These are phyloP conservation scores for Coniophora puteana DNA, from an alignment of 1,284 basidiomycete genomes.

Conservation along the genomic window DNA sequence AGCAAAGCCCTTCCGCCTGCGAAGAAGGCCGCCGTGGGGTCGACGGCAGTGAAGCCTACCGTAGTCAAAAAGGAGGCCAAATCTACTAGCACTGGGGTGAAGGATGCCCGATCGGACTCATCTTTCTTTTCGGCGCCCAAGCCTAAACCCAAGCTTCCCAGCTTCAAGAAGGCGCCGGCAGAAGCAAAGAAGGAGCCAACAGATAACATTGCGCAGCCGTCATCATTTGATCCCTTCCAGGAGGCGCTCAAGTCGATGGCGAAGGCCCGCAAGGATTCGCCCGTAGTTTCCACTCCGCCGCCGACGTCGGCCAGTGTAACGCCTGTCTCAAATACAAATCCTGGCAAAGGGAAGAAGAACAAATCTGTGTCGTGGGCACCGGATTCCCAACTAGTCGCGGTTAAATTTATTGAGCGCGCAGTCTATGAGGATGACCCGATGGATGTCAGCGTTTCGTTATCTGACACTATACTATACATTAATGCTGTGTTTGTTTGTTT, in stretches of 20 bases:
- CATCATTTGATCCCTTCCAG: conserved; percentile 73
- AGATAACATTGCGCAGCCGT: conserved; percentile 67
- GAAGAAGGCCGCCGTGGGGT: conserved; percentile 60
- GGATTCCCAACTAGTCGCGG: conserved; percentile 63
- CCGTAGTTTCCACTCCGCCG: conserved; percentile 37
- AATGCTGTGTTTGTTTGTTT: conserved; percentile 38
- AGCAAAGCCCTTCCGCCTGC: conserved; percentile 48
- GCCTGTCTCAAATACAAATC: conserved; percentile 30
- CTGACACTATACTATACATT: conserved; percentile 49
- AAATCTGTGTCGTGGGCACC: conserved; percentile 77
- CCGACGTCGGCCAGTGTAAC: conserved; percentile 27
- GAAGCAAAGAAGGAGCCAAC: conserved; percentile 51
- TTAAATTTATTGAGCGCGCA: conserved; percentile 76
- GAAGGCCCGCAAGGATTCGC: conserved; percentile 54
- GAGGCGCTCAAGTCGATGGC: conserved; percentile 74
- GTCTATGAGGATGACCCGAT: conserved; percentile 80
- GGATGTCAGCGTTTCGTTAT: conserved; percentile 62
- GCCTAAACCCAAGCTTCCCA: conserved; percentile 74
- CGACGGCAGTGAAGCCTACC: conserved; percentile 28
- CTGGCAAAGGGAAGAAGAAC: conserved; percentile 54
- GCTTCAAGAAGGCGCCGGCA: conserved; percentile 69
- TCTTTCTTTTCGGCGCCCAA: conserved; percentile 84
- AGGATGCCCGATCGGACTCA: conserved; percentile 77
- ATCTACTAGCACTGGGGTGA: conserved; percentile 42
- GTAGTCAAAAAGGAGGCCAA: conserved; percentile 44